phyloP scores from a whole-genome alignment of 306 rosid species.

The Albizia julibrissin region DNA sequence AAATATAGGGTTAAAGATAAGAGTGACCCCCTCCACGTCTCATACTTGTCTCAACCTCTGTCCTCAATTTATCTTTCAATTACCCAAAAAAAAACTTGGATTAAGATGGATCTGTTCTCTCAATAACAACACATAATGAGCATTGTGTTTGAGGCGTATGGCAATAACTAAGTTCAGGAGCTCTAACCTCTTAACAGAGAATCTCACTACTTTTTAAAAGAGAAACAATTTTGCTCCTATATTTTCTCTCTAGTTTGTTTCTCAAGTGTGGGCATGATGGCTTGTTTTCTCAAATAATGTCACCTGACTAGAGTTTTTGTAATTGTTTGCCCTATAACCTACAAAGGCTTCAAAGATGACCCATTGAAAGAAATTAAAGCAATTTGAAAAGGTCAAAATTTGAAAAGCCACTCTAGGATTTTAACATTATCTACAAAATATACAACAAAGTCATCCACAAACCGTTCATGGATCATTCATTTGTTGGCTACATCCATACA shows the following conservation, averaged over 20 bases:
- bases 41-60: too few species aligned
- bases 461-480: conserved; percentile 13
- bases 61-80: too few species aligned
- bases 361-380: conserved; percentile 35
- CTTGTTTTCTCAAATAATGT: background rate
- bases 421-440: conserved; percentile 57
- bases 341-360: conserved; percentile 19
- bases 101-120: background rate
- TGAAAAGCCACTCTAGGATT: conserved; percentile 36
- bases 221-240: background rate
- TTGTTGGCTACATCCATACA: conserved; percentile 12
- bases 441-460: conserved; percentile 32
- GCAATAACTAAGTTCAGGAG: background rate
- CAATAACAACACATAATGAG: background rate
- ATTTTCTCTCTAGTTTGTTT: background rate
- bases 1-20: too few species aligned
- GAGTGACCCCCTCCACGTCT: too few species aligned
- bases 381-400: conserved; percentile 36
- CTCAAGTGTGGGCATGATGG: background rate
- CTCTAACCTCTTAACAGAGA: background rate
- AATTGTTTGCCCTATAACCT: conserved; percentile 13
- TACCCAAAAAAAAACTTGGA: background rate
- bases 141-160: background rate
- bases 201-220: background rate
- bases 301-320: background rate